Base-by-base conservation (phyloP, 352 stramenopile genomes). In the Phytophthora pinifolia region DNA sequence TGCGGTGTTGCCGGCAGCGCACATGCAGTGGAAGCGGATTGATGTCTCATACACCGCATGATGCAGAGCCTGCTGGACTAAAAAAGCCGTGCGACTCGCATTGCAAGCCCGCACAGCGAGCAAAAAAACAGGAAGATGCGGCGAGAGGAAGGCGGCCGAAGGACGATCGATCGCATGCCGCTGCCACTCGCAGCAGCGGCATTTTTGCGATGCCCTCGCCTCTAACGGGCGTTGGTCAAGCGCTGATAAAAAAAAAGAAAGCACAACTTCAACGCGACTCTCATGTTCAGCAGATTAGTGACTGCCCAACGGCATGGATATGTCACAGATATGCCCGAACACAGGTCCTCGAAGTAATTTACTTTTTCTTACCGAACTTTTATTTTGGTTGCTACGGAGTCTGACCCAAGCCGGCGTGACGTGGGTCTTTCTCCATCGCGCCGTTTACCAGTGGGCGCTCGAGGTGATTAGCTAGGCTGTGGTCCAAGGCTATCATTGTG, bases 21-120 rank as follows among this genome's bases (percentile, higher is more conserved):
- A 13, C 53, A 15, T 42, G 48, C 31, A 39, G 57, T 49, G 42
- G 56, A 65, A 67, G 59, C 35, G 46, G 46, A 31, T 14, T 51
- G 39, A 47, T 74, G 65, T 70, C 65, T 48, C 65, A 74, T 61
- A 64, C 32, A 57, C 50, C 50, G 45, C 42, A 45, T 70, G 65
- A 59, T 66, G 57, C 49, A 70, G 17, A 17, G 12, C 54, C 20
- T 3, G 47, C n/a, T n/a, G n/a, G n/a, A n/a, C n/a, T n/a, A n/a
- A 70, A 52, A 42, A 48, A 59, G 9, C 20, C 46, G 39, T 54
- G 45, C 50, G 35, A 49, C 22, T 27, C 22, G 22, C 22, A 27
- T 27, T 27, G 22, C 22, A 27, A 27, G 22, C 22, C 4, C 22
- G 46, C 35, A 12, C 34, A 18, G 32, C 18, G 54, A 32, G 22